Conservation (phyloP, 1,284 basidiomycete genomes). For the Ustilago nuda region DNA sequence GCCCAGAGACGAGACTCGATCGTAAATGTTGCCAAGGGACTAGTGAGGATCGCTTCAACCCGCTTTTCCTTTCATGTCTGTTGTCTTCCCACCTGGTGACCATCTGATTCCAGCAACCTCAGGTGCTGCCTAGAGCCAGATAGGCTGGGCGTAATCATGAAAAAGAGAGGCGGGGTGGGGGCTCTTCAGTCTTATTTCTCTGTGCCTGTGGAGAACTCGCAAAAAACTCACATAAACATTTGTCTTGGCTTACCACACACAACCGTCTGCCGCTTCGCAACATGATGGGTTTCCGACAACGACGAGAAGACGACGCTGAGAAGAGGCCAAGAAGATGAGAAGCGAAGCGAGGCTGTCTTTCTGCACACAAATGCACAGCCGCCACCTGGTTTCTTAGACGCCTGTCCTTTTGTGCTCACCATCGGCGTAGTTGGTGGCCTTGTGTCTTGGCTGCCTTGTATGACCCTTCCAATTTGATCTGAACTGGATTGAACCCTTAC, state of each 20-base stretch:
- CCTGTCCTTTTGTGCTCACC: not conserved
- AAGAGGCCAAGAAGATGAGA: not conserved
- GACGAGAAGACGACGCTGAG: no score
- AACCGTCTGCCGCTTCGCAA: not conserved
- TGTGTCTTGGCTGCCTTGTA: not conserved
- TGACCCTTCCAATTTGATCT: not conserved
- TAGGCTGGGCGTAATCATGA: not conserved
- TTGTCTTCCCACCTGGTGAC: not conserved
- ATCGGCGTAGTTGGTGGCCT: not conserved
- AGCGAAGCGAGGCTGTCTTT: not conserved
- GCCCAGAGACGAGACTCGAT: not conserved
- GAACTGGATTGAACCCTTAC: not conserved
- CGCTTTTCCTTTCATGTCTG: not conserved
- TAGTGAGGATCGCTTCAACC: not conserved
- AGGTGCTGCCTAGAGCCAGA: not conserved
- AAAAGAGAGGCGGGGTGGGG: not conserved
- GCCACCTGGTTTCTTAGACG: not conserved
- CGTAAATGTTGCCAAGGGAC: not conserved
- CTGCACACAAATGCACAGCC: not conserved
- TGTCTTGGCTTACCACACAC: not conserved
- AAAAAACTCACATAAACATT: not conserved
- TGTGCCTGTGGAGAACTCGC: conserved; percentile 6
- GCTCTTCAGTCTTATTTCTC: not conserved
- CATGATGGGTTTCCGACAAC: conserved; percentile 12
- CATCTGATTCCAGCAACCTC: not conserved